phyloP scores from a whole-genome alignment of 2,329 filamentous ascomycete species.

The Aspergillus sp. region DNA sequence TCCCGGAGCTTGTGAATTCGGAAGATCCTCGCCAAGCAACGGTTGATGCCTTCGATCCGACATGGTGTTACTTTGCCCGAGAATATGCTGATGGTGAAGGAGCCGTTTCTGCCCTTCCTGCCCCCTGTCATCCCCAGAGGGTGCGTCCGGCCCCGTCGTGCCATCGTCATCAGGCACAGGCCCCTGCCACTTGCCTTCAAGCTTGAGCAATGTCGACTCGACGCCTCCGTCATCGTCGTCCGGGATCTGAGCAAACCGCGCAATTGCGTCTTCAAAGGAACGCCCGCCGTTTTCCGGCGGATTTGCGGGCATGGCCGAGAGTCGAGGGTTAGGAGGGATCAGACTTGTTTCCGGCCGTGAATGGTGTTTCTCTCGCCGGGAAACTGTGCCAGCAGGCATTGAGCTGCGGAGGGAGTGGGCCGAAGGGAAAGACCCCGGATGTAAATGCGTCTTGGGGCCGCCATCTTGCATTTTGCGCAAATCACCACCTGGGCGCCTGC shows the following conservation, averaged over 20 bases:
- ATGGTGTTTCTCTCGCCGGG: slow-evolving; percentile 6
- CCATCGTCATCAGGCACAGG: slow-evolving; percentile 3
- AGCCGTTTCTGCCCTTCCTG: slow-evolving; percentile 4
- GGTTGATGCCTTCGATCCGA: slow-evolving; percentile 18
- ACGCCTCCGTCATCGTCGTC: slow-evolving; percentile 84
- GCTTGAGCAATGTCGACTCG: slow-evolving; percentile 81
- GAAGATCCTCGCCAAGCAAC: slow-evolving; percentile 11
- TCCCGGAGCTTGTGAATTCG: slow-evolving; percentile 18
- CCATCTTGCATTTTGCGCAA: slow-evolving; percentile 59
- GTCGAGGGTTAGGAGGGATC: slow-evolving; percentile 25
- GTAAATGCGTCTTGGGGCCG: slow-evolving; percentile 40
- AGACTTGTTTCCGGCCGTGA: slow-evolving; percentile 19
- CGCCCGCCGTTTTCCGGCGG: slow-evolving; percentile 49
- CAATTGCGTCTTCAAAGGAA: slow-evolving; percentile 82
- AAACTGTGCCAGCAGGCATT: slow-evolving; percentile 12
- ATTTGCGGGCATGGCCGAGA: slow-evolving; percentile 40
- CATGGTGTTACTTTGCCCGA: not conserved
- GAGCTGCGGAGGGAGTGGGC: slow-evolving; percentile 26
- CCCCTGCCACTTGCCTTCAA: slow-evolving; percentile 67
- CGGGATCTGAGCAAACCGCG: slow-evolving; percentile 77
- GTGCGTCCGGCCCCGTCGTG: not conserved
- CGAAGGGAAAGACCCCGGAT: slow-evolving; percentile 29
- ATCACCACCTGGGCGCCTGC: slow-evolving; percentile 66
- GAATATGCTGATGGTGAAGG: slow-evolving; percentile 1
- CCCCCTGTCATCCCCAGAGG: not conserved